These are phyloP conservation scores for Aegilops speltoides DNA, from an alignment of 176 grass and related monocot species.

Conservation along the genomic window DNA sequence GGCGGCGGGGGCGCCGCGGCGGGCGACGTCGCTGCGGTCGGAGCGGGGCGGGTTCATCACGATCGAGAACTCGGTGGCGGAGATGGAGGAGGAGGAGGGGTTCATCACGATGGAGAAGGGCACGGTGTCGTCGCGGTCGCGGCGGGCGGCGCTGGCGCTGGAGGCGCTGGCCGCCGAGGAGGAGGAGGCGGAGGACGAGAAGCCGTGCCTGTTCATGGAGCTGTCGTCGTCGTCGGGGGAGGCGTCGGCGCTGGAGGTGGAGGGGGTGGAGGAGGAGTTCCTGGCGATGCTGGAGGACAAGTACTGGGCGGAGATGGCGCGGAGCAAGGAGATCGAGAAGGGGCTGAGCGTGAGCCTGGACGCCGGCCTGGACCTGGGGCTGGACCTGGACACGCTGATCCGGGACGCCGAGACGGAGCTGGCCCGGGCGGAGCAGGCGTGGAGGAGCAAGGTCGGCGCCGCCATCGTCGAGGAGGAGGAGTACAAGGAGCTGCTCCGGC, in stretches of 20 bases:
- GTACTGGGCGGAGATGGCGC: slow-evolving; percentile 46
- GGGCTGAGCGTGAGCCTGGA: slow-evolving; percentile 61
- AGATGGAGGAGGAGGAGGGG: slow-evolving; percentile 61
- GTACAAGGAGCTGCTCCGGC: slow-evolving; percentile 70
- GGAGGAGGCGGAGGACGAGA: slow-evolving; percentile 58
- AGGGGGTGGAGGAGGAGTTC: slow-evolving; percentile 88
- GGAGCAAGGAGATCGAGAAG: slow-evolving; percentile 78
- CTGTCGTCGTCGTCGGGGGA: slow-evolving; percentile 37
- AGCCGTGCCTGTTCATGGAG: slow-evolving; percentile 74
- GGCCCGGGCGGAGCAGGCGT: slow-evolving; percentile 60
- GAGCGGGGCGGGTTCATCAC: slow-evolving; percentile 79
- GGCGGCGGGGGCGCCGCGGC: slow-evolving; percentile 11
- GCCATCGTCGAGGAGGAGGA: slow-evolving; percentile 81
- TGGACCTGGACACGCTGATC: slow-evolving; percentile 63
- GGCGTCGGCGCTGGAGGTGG: slow-evolving; percentile 46
- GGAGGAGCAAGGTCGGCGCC: slow-evolving; percentile 72
- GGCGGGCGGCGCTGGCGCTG: slow-evolving; percentile 1
- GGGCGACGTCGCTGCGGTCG: slow-evolving; percentile 48
- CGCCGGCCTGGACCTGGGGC: slow-evolving; percentile 49
- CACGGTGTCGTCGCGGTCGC: slow-evolving; percentile 52
- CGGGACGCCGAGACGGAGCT: slow-evolving; percentile 88
- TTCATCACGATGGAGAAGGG: slow-evolving; percentile 94
- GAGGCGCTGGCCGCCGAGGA: slow-evolving; percentile 39
- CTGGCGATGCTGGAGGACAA: slow-evolving; percentile 76
- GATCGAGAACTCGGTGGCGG: slow-evolving; percentile 78